Conservation (phyloP, 805 yeast species). For the Nakazawaea pomicola region DNA sequence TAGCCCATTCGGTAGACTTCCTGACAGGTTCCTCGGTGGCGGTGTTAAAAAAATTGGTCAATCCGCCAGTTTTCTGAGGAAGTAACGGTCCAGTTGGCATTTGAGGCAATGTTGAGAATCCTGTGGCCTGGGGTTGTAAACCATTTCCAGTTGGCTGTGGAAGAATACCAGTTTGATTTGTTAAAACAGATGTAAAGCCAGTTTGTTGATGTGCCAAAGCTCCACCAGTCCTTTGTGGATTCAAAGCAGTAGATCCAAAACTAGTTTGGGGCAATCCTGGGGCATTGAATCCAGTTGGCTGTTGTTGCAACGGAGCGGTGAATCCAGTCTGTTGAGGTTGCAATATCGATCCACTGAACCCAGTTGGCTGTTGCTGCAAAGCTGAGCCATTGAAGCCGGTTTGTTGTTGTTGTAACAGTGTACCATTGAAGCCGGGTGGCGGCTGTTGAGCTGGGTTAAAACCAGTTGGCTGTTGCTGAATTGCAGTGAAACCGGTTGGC, state of each 20-base stretch:
- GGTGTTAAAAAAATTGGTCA: slow-evolving; percentile 27
- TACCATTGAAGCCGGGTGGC: slow-evolving; percentile 7
- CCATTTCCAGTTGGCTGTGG: slow-evolving; percentile 18
- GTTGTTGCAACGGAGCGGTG: slow-evolving; percentile 2
- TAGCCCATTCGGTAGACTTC: slow-evolving; percentile 64
- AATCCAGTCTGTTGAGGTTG: slow-evolving; percentile 21
- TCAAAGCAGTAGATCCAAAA: neutral
- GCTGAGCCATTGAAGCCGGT: slow-evolving; percentile 40
- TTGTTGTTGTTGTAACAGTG: slow-evolving; percentile 40
- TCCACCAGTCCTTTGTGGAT: slow-evolving; percentile 15
- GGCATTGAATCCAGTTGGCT: neutral
- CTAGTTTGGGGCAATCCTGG: neutral
- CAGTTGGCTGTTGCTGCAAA: slow-evolving; percentile 37
- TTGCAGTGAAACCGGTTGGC: slow-evolving; percentile 17
- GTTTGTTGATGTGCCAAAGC: slow-evolving; percentile 32
- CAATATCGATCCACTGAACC: slow-evolving; percentile 23
- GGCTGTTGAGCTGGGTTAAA: slow-evolving; percentile 21
- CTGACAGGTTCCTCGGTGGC: slow-evolving; percentile 32
- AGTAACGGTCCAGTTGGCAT: slow-evolving; percentile 40
- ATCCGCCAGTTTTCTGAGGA: slow-evolving; percentile 64
- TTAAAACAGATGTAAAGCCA: slow-evolving; percentile 17
- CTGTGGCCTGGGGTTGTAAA: slow-evolving; percentile 26
- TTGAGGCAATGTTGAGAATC: slow-evolving; percentile 20
- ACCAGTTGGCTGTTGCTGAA: slow-evolving; percentile 33
- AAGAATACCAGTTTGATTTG: slow-evolving; percentile 11